Conservation (phyloP, 306 rosid species). For the Pyrus pyrifolia region DNA sequence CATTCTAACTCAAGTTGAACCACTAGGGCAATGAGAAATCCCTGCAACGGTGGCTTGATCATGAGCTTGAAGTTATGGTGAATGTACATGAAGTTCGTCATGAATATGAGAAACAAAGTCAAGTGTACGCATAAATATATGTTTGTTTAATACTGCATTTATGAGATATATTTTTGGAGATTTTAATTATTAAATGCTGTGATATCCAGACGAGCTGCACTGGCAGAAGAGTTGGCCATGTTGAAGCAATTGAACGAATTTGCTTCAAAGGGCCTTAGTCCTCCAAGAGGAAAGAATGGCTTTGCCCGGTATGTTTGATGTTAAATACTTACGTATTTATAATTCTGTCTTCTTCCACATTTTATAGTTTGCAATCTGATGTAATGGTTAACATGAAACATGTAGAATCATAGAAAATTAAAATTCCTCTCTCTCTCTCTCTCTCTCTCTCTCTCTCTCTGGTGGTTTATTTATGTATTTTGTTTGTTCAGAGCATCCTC, state of each 20-base stretch:
- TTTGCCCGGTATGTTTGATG: slow-evolving; percentile 52
- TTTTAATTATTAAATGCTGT: slow-evolving; percentile 16
- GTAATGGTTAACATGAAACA: slow-evolving; percentile 13
- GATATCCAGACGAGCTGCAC: slow-evolving; percentile 85
- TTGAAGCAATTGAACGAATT: slow-evolving; percentile 90
- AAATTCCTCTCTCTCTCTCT: slow-evolving; percentile 1
- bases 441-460: slow-evolving; percentile 11
- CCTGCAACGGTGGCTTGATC: slow-evolving; percentile 95
- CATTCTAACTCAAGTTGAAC: slow-evolving; percentile 25
- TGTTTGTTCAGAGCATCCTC: slow-evolving; percentile 69
- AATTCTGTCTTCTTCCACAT: background rate
- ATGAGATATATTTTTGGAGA: slow-evolving; percentile 9
- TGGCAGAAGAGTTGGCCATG: slow-evolving; percentile 92
- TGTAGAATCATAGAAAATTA: background rate
- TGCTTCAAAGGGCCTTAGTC: slow-evolving; percentile 87
- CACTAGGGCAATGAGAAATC: slow-evolving; percentile 85
- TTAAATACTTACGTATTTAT: background rate
- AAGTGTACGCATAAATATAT: slow-evolving; percentile 63
- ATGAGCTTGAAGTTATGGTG: slow-evolving; percentile 96
- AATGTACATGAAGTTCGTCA: slow-evolving; percentile 97
- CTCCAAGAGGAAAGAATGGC: slow-evolving; percentile 95
- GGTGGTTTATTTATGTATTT: slow-evolving; percentile 22
- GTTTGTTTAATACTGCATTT: slow-evolving; percentile 7
- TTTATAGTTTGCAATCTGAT: slow-evolving; percentile 1
- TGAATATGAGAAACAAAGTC: slow-evolving; percentile 98